Evolutionary conservation across 1,284 basidiomycete species (phyloP).

Genomic region (Tilletia horrida): DNA sequence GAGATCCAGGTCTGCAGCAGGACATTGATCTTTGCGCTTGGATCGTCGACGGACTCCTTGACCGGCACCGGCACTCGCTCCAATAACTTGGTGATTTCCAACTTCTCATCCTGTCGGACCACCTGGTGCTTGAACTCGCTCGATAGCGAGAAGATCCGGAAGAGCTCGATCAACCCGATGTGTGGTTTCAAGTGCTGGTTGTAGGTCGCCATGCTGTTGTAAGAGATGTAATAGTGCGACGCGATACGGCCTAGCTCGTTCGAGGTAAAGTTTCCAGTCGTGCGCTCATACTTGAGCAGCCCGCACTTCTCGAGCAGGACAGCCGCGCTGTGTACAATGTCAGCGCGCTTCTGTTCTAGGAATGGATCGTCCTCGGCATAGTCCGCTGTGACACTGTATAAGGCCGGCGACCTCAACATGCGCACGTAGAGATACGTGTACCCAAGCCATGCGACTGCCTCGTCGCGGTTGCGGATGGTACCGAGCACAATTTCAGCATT

Average conservation of each 20-base stretch:
- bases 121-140: constrained; percentile 92
- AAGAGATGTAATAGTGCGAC: constrained; percentile 93
- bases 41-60: constrained; percentile 94
- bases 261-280: constrained; percentile 73
- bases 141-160: constrained; percentile 91
- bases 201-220: constrained; percentile 93
- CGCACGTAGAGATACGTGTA: constrained; percentile 71
- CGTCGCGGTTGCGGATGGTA: constrained; percentile 84
- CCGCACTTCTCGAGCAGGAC: constrained; percentile 90
- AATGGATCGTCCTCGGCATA: constrained; percentile 81
- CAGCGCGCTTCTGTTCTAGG: constrained; percentile 86
- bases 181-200: constrained; percentile 87
- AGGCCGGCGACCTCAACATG: constrained; percentile 82
- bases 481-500: constrained; percentile 98
- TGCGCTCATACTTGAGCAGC: constrained; percentile 87
- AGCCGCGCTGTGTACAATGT: constrained; percentile 90
- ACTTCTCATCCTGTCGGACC: constrained; percentile 61
- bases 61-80: constrained; percentile 96
- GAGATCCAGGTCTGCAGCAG: constrained; percentile 93
- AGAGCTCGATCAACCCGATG: constrained; percentile 84
- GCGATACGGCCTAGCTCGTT: constrained; percentile 78
- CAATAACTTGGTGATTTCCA: constrained; percentile 81
- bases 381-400: constrained; percentile 86
- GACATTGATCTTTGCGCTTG: constrained; percentile 95
- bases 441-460: constrained; percentile 84